A percentile compares a stretch with the other conserved stretches of the same genome.
Evolutionary conservation across 176 grass and related monocot species (phyloP).

Genomic region (Carex kokanica): DNA sequence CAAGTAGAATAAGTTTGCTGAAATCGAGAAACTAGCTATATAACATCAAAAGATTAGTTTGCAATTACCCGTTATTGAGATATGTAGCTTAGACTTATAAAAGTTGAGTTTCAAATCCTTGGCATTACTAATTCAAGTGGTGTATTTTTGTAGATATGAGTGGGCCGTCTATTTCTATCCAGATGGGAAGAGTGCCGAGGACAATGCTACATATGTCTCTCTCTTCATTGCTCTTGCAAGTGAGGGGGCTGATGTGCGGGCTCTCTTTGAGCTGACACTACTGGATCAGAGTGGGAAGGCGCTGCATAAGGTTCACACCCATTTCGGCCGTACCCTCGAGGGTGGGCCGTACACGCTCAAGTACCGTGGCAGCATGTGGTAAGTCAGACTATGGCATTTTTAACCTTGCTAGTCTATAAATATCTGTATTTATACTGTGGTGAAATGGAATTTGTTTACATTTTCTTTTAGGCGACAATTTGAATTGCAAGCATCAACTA

Average conservation of each 20-base stretch:
- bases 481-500: not conserved
- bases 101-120: not conserved
- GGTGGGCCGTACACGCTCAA: conserved; percentile 91
- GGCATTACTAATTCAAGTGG: not conserved
- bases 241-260: conserved; percentile 87
- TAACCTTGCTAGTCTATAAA: not conserved
- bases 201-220: conserved; percentile 74
- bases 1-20: not conserved
- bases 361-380: conserved; percentile 97
- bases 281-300: conserved; percentile 92
- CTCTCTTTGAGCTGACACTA: conserved; percentile 91
- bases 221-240: conserved; percentile 91
- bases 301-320: conserved; percentile 81
- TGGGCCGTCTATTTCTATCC: conserved; percentile 99
- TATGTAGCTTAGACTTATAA: not conserved
- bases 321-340: conserved; percentile 77
- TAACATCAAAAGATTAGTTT: not conserved
- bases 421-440: not conserved
- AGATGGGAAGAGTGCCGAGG: conserved; percentile 89
- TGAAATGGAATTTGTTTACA: not conserved
- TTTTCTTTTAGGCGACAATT: not conserved
- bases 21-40: not conserved
- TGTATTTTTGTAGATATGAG: conserved; percentile 38
- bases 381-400: not conserved
- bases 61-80: not conserved